Conservation (phyloP, 2,329 filamentous ascomycete genomes). For the Fusarium temperatum region DNA sequence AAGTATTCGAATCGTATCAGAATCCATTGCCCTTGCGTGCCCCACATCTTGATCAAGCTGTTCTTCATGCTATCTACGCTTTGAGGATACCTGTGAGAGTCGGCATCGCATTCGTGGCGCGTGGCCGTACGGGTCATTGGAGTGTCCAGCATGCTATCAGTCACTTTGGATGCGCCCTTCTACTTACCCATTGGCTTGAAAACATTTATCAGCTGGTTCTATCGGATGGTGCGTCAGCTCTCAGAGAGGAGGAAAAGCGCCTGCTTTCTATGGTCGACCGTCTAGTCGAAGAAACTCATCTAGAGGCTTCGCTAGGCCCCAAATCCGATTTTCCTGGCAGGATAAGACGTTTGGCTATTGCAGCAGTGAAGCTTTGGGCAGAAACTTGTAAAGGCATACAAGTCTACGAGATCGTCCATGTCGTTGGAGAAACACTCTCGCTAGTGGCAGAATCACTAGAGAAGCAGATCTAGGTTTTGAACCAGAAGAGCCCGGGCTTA, state of each 20-base stretch:
- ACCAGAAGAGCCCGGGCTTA: neutral
- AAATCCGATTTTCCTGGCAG: neutral
- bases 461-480: neutral
- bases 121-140: constrained; percentile 21
- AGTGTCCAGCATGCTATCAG: constrained; percentile 23
- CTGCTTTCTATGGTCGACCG: neutral
- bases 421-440: constrained; percentile 4
- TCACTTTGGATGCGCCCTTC: constrained; percentile 20
- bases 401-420: constrained; percentile 24
- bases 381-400: constrained; percentile 26
- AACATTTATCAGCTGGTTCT: neutral
- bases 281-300: neutral
- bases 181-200: constrained; percentile 19
- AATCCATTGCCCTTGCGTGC: neutral
- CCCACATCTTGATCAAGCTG: constrained; percentile 19
- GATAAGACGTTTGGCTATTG: constrained; percentile 6
- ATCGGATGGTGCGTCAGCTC: neutral
- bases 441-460: neutral
- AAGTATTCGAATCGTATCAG: neutral
- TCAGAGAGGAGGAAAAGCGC: neutral
- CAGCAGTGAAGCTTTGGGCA: constrained; percentile 14
- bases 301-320: neutral
- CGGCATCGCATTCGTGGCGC: constrained; percentile 23
- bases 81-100: constrained; percentile 20
- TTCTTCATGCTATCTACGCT: constrained; percentile 22